phyloP scores from a whole-genome alignment of 345 rosid genomes.

The Citropsis articulata region DNA sequence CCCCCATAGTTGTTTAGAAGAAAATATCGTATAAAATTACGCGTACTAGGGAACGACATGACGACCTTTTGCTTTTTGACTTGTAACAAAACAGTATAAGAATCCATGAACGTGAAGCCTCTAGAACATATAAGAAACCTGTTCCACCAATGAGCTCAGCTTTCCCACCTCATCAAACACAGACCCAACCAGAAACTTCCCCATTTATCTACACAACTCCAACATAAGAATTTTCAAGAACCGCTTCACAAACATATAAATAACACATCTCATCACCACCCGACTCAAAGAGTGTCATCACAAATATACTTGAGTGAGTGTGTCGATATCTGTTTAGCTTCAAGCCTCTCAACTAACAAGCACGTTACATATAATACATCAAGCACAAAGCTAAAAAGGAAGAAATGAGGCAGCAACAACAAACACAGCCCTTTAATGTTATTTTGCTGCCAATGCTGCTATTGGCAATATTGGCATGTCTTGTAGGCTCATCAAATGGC shows the following conservation, averaged over 20 bases:
- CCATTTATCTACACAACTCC: slow-evolving; percentile 2
- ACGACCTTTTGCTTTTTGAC: too few relatives aligned
- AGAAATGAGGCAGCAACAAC: slow-evolving; percentile 17
- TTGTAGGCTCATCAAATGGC: slow-evolving; percentile 22
- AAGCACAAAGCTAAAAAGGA: neutral
- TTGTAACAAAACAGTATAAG: neutral
- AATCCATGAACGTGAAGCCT: neutral
- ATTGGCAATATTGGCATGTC: slow-evolving; percentile 12
- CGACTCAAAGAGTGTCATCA: too few relatives aligned
- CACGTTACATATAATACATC: neutral
- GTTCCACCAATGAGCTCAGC: neutral
- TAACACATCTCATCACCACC: neutral
- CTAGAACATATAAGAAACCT: slow-evolving; percentile 21
- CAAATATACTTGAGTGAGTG: neutral
- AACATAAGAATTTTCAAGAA: slow-evolving; percentile 27
- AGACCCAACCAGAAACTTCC: slow-evolving; percentile 32
- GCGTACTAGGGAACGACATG: too few relatives aligned
- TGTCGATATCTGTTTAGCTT: too few relatives aligned
- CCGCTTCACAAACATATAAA: slow-evolving; percentile 2
- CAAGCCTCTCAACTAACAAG: neutral
- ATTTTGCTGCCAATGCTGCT: slow-evolving; percentile 11
- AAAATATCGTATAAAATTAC: too few relatives aligned
- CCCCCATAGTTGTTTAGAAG: too few relatives aligned
- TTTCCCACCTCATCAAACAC: neutral
- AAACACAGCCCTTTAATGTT: neutral